These are phyloP conservation scores for Akanthomyces dipterigenus DNA, from an alignment of 2,329 filamentous ascomycete genomes.

Conservation along the genomic window DNA sequence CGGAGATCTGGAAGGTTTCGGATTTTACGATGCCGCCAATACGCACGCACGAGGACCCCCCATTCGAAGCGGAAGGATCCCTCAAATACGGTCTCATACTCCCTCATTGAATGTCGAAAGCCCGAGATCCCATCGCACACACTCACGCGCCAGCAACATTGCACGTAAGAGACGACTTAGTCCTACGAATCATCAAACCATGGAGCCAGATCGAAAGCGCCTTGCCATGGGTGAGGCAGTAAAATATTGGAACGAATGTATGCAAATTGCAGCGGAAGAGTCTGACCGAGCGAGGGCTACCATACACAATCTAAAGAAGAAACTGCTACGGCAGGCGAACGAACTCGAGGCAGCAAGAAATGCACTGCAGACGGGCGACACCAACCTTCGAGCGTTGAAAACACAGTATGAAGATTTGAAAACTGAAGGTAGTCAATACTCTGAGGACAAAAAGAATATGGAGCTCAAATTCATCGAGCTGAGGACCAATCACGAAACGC, in stretches of 20 bases:
- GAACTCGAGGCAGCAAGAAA: slow-evolving; percentile 21
- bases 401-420: not conserved
- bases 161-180: not conserved
- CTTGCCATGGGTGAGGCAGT: slow-evolving; percentile 13
- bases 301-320: slow-evolving; percentile 4
- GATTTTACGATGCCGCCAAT: not conserved
- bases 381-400: not conserved
- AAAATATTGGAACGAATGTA: slow-evolving; percentile 16
- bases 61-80: not conserved
- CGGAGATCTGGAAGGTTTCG: slow-evolving; percentile 7
- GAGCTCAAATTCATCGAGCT: slow-evolving; percentile 12
- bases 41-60: not conserved
- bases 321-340: slow-evolving; percentile 7
- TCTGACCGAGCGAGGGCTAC: slow-evolving; percentile 11
- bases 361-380: not conserved
- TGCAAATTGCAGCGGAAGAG: slow-evolving; percentile 6
- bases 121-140: not conserved
- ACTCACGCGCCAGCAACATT: slow-evolving; percentile 7
- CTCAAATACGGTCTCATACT: not conserved
- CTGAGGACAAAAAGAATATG: not conserved
- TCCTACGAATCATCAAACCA: not conserved
- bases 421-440: not conserved
- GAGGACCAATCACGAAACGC: not conserved
- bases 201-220: slow-evolving; percentile 7
- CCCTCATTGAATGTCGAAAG: not conserved